phyloP scores from a whole-genome alignment of 2,329 filamentous ascomycete genomes.

The Aspergillus persii region DNA sequence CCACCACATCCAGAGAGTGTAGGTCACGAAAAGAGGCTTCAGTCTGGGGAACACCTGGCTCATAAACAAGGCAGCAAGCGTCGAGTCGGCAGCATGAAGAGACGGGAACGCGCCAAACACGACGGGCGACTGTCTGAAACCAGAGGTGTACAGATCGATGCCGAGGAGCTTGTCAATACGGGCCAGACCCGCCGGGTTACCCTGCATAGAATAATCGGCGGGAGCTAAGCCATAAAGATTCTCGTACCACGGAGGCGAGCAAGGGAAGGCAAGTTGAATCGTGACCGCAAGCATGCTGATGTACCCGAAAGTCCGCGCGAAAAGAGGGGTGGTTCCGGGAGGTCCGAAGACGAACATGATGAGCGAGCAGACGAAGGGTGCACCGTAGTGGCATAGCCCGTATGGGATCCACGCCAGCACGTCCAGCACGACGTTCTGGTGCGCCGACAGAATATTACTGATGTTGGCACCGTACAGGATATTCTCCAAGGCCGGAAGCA shows the following conservation, averaged over 20 bases:
- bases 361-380: constrained; percentile 73
- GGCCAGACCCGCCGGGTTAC: constrained; percentile 83
- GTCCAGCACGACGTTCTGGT: constrained; percentile 79
- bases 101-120: constrained; percentile 96
- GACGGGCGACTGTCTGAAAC: constrained; percentile 83
- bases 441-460: constrained; percentile 90
- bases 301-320: constrained; percentile 85
- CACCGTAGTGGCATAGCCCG: constrained; percentile 84
- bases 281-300: constrained; percentile 85
- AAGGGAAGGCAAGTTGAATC: constrained; percentile 87
- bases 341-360: constrained; percentile 87
- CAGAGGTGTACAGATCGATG: constrained; percentile 87
- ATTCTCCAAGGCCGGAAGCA: constrained; percentile 90
- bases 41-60: constrained; percentile 85
- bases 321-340: constrained; percentile 79
- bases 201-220: constrained; percentile 86
- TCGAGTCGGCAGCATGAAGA: constrained; percentile 84
- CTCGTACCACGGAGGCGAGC: constrained; percentile 96
- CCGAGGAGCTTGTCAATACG: constrained; percentile 88
- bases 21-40: constrained; percentile 74
- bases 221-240: constrained; percentile 86
- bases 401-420: constrained; percentile 92
- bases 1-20: constrained; percentile 96
- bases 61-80: constrained; percentile 88
- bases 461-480: constrained; percentile 94